These are phyloP conservation scores for Diplocarpon mali DNA, from an alignment of 2,329 filamentous ascomycete genomes.

Conservation along the genomic window DNA sequence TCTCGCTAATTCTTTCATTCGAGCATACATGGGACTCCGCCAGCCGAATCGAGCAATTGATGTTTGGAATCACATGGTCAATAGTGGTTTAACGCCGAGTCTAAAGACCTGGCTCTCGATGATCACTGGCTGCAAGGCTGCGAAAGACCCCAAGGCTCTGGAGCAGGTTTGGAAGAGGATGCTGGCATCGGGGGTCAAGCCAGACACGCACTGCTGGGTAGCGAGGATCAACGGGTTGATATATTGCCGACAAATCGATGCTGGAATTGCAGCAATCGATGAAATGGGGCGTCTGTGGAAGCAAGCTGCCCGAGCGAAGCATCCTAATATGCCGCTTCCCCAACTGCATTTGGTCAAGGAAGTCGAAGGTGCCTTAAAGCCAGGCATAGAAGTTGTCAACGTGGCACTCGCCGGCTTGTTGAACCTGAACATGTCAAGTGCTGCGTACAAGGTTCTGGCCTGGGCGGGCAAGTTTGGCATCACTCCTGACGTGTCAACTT, in stretches of 20 bases:
- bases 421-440: constrained; percentile 33
- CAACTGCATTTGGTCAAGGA: constrained; percentile 24
- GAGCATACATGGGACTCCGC: constrained; percentile 34
- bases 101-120: constrained; percentile 61
- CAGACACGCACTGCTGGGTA: constrained; percentile 60
- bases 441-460: constrained; percentile 42
- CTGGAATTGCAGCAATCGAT: constrained; percentile 51
- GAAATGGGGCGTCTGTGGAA: constrained; percentile 55
- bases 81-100: constrained; percentile 44
- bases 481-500: constrained; percentile 38
- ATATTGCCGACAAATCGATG: constrained; percentile 38
- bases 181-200: constrained; percentile 40
- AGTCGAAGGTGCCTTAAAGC: constrained; percentile 37
- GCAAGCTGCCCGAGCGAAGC: constrained; percentile 14
- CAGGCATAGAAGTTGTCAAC: constrained; percentile 56
- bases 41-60: constrained; percentile 35
- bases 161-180: constrained; percentile 59
- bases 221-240: constrained; percentile 58
- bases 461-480: constrained; percentile 35
- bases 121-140: constrained; percentile 56
- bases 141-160: constrained; percentile 47
- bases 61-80: constrained; percentile 45
- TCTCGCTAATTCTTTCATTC: constrained; percentile 36
- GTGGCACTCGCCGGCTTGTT: constrained; percentile 56
- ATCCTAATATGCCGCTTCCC: constrained; percentile 13